These are phyloP conservation scores for Meyerozyma elateridarum DNA, from an alignment of 1,139 yeast species.

Conservation along the genomic window DNA sequence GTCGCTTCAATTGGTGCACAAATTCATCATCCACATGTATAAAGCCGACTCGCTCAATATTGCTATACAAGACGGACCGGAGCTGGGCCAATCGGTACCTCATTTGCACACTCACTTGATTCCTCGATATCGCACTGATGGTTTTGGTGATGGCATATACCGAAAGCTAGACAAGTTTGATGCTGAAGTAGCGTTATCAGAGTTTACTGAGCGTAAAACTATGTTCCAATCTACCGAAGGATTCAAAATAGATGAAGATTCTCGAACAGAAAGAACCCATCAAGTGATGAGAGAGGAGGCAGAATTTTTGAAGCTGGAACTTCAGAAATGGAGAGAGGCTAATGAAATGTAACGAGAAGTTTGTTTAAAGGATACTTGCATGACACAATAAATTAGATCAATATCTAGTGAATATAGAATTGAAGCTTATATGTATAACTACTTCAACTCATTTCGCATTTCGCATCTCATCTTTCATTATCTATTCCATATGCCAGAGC, in stretches of 20 bases:
- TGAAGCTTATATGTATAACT: no score
- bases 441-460: no score
- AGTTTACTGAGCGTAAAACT: slow-evolving; percentile 26
- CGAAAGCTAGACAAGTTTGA: slow-evolving; percentile 47
- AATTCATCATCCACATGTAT: slow-evolving; percentile 58
- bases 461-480: neutral
- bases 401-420: no score
- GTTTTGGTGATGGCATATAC: slow-evolving; percentile 71
- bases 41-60: slow-evolving; percentile 79
- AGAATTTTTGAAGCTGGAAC: slow-evolving; percentile 37
- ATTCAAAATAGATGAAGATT: slow-evolving; percentile 43
- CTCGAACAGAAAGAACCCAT: slow-evolving; percentile 46
- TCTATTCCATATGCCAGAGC: slow-evolving; percentile 18
- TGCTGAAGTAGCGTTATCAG: slow-evolving; percentile 25
- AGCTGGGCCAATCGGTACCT: slow-evolving; percentile 91
- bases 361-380: no score
- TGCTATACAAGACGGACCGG: slow-evolving; percentile 93
- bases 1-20: slow-evolving; percentile 68
- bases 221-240: slow-evolving; percentile 20
- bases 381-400: no score
- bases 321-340: slow-evolving; percentile 35
- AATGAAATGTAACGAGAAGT: neutral
- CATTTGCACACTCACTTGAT: slow-evolving; percentile 91
- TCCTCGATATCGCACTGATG: slow-evolving; percentile 66
- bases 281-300: slow-evolving; percentile 70